Percentiles rank a stretch among this genome's conserved stretches.
phyloP scores from a whole-genome alignment of 2,329 filamentous ascomycete genomes.

The Hypoxylon sp. region DNA sequence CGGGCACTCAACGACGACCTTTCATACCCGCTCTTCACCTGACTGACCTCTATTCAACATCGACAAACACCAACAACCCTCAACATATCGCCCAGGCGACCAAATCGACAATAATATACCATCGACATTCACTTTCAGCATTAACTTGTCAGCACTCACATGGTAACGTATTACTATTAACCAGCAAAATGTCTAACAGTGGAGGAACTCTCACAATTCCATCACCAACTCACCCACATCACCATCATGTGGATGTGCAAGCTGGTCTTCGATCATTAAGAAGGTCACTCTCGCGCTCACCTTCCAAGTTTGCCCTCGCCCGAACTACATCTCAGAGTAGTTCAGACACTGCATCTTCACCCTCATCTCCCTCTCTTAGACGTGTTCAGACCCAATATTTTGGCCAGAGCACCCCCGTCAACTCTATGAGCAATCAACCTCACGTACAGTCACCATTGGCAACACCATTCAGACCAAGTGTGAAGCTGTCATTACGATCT shows the following conservation, averaged over 20 bases:
- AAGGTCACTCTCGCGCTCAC: constrained; percentile 90
- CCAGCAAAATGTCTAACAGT: constrained; percentile 45
- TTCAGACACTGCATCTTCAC: constrained; percentile 59
- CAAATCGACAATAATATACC: too few relatives aligned
- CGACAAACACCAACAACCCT: too few relatives aligned
- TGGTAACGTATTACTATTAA: too few relatives aligned
- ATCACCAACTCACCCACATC: constrained; percentile 83
- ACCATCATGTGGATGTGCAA: constrained; percentile 80
- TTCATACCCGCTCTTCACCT: too few relatives aligned
- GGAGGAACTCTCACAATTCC: constrained; percentile 81
- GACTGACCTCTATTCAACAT: too few relatives aligned
- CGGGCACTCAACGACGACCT: too few relatives aligned
- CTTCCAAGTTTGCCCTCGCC: constrained; percentile 81
- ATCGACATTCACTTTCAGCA: too few relatives aligned
- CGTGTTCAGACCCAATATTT: constrained; percentile 55
- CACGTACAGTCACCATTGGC: constrained; percentile 60
- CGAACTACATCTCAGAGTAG: constrained; percentile 57
- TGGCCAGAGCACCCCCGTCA: constrained; percentile 57
- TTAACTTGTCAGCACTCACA: too few relatives aligned
- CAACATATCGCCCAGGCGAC: too few relatives aligned
- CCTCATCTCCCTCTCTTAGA: constrained; percentile 55
- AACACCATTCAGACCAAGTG: constrained; percentile 71
- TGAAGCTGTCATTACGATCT: constrained; percentile 72
- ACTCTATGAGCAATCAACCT: constrained; percentile 40
- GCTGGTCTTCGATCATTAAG: constrained; percentile 84